A percentile compares a stretch with the other conserved stretches of the same genome.
Evolutionary conservation across 345 rosid genomes (phyloP).

Genomic region (Alliaria petiolata): DNA sequence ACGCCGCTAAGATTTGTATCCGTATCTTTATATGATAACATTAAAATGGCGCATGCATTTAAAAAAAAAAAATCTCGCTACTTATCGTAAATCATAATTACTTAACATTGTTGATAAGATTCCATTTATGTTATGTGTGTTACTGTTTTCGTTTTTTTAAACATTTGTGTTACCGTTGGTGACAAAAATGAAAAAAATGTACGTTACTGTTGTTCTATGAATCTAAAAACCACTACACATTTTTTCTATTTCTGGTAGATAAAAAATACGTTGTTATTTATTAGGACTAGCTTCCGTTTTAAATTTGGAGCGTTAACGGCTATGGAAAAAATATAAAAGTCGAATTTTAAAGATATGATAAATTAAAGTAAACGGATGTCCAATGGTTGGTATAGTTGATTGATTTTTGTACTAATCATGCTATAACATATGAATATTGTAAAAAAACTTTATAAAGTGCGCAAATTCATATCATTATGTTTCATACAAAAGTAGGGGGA

Average conservation of each 20-base stretch:
- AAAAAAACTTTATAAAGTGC: conserved; percentile 11
- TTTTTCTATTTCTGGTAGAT: neutral
- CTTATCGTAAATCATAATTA: neutral
- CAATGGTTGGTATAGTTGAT: neutral
- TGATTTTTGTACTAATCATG: neutral
- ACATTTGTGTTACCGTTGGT: no score
- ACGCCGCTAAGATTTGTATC: conserved; percentile 21
- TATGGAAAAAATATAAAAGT: neutral
- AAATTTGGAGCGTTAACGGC: neutral
- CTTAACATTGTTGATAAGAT: neutral
- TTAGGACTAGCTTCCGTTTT: neutral
- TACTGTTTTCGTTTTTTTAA: no score
- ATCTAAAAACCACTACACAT: neutral
- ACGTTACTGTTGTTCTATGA: neutral
- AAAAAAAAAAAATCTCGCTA: neutral
- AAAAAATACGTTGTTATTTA: neutral
- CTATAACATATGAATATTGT: neutral
- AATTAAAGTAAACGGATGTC: neutral
- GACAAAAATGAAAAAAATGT: no score
- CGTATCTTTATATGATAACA: neutral
- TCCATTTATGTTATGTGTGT: neutral
- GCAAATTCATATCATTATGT: conserved; percentile 9
- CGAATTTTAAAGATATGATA: neutral
- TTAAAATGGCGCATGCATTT: conserved; percentile 2
- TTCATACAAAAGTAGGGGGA: conserved; percentile 1